Evolutionary conservation across 768 basidiomycete genomes (phyloP), one percentile per base, ranked within the genome.

Genomic region (Pholiota microspora): DNA sequence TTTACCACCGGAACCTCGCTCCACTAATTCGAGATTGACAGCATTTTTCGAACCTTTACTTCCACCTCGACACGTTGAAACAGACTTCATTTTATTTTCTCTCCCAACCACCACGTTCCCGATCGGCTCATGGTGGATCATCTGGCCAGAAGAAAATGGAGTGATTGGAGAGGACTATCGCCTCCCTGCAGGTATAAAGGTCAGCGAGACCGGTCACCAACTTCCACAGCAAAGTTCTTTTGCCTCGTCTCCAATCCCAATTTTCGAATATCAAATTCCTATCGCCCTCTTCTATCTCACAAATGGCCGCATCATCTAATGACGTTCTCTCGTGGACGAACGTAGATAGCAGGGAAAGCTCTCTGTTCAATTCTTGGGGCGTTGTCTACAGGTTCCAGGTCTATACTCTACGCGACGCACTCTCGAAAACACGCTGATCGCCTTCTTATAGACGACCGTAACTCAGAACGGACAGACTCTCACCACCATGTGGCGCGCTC

Each of bases 291-390:
- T 57, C 48, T 24, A 24, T 64, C 65, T 62, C 47, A 45, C 62
- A 64, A 48, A 56, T 63, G 61, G 58, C 57, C 45, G 71, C 77
- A 62, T 65, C 77, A 53, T 74, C 81, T 54, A 81, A 84, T 70
- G 89, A 92, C 56, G 76, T 90, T 46, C 81, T 92, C 68, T 89
- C 85, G 51, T 94, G 91, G 91, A 92, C 91, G 44, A 90, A 86
- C 71, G 84, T 87, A 62, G 90, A 93, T 70, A 86, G 89, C 62
- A 86, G 89, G 46, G 86, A 91, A 69, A 93, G 92, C 64, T 77
- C 82, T 49, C 78, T 94, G 55, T 93, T 92, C 74, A 90, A 88
- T 64, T 79, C 83, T 28, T 89, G 84, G 82, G 89, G 89, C 55
- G 78, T 89, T 51, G 75, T 88, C 59, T 92, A 92, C 72, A 86